Conservation (phyloP, 2,329 filamentous ascomycete genomes). For the Zasmidium angulare region DNA sequence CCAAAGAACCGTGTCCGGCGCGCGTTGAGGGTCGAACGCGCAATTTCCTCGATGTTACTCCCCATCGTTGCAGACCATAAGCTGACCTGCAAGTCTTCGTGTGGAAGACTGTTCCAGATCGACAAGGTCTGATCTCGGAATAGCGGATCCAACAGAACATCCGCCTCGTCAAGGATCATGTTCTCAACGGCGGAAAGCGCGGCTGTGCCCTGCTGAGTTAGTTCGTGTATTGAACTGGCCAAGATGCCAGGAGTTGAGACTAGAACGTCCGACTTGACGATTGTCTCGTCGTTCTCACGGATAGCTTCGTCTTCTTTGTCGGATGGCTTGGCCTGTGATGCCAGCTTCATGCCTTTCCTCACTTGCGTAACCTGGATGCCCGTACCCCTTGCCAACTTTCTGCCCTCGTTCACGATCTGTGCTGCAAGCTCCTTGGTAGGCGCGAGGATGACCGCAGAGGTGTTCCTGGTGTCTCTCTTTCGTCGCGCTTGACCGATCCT, state of each 20-base stretch:
- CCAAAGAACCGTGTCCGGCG: constrained; percentile 38
- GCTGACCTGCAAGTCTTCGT: constrained; percentile 68
- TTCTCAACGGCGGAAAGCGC: constrained; percentile 60
- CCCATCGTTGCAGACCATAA: constrained; percentile 98
- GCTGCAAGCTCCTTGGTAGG: constrained; percentile 52
- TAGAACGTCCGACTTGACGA: constrained; percentile 74
- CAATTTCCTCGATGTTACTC: constrained; percentile 81
- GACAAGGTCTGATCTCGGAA: constrained; percentile 85
- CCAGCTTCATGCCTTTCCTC: constrained; percentile 77
- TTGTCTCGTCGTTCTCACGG: constrained; percentile 40
- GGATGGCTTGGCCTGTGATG: constrained; percentile 38
- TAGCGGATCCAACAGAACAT: constrained; percentile 86
- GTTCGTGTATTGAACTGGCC: constrained; percentile 66
- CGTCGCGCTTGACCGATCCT: constrained; percentile 52
- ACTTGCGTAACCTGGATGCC: constrained; percentile 78
- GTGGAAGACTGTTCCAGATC: constrained; percentile 78
- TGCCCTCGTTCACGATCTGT: constrained; percentile 66
- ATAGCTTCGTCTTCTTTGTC: constrained; percentile 29
- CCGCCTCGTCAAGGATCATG: constrained; percentile 87
- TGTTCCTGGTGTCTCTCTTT: constrained; percentile 18
- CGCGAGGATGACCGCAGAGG: constrained; percentile 47
- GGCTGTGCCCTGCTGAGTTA: constrained; percentile 34
- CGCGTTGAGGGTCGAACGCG: constrained; percentile 64
- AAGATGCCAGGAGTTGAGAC: constrained; percentile 79
- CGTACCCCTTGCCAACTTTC: constrained; percentile 75